phyloP scores from a whole-genome alignment of 2,329 filamentous ascomycete genomes.

The Apiospora pterosperma region DNA sequence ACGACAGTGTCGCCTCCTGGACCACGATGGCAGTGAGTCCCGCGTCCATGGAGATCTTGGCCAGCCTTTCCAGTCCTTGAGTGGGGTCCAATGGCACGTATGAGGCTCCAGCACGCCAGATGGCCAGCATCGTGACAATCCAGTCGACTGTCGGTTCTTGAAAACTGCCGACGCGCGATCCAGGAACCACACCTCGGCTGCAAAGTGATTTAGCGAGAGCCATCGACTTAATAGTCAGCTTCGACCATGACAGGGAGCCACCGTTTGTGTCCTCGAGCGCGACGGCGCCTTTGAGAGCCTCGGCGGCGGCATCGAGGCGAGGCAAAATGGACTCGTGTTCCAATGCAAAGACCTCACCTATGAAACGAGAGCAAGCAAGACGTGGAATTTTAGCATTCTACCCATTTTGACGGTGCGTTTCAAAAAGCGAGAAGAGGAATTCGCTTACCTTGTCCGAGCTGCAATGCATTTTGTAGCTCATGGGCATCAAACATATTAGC shows the following conservation, averaged over 20 bases:
- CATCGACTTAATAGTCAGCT: not conserved
- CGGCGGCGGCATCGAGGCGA: not conserved
- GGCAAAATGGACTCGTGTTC: not conserved
- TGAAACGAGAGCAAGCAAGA: not conserved
- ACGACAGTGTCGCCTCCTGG: slow-evolving; percentile 9
- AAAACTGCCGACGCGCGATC: slow-evolving; percentile 23
- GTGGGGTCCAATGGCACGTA: slow-evolving; percentile 35
- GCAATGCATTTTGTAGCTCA: not conserved
- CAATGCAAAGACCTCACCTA: not conserved
- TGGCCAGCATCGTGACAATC: slow-evolving; percentile 36
- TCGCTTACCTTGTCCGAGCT: not conserved
- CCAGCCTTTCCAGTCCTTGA: slow-evolving; percentile 5
- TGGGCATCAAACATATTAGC: not conserved
- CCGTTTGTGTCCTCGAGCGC: not conserved
- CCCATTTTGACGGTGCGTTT: not conserved
- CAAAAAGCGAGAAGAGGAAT: not conserved
- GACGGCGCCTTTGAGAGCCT: not conserved
- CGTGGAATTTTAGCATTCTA: not conserved
- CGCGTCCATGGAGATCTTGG: not conserved
- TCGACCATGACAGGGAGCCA: not conserved
- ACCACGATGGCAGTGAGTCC: slow-evolving; percentile 28
- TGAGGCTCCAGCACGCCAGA: slow-evolving; percentile 32
- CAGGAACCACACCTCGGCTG: not conserved
- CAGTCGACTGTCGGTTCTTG: slow-evolving; percentile 32
- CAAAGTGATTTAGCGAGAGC: not conserved